Evolutionary conservation across 1,284 basidiomycete genomes (phyloP).

Genomic region (Trametes hirsuta): DNA sequence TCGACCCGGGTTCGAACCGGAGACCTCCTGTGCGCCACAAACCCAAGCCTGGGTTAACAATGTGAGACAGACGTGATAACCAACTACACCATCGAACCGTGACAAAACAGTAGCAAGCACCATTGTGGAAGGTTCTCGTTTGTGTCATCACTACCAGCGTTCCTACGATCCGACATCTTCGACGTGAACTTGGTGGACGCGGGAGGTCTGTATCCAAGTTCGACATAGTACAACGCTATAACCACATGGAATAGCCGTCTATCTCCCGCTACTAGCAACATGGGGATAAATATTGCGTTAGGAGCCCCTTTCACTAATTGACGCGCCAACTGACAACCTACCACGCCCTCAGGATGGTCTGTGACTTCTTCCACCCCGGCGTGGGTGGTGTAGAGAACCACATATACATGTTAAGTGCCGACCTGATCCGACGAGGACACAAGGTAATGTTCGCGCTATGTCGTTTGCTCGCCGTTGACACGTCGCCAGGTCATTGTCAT

Average conservation of each 20-base stretch:
- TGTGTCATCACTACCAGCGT: not conserved
- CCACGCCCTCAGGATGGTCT: constrained; percentile 75
- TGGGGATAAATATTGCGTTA: constrained; percentile 27
- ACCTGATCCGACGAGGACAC: constrained; percentile 84
- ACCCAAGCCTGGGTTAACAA: not conserved
- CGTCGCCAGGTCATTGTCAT: constrained; percentile 83
- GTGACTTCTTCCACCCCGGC: constrained; percentile 95
- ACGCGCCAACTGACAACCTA: not conserved
- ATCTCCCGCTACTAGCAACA: constrained; percentile 7
- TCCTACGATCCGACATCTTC: no score
- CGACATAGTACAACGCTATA: not conserved
- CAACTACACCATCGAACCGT: constrained; percentile 37
- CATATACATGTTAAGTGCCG: constrained; percentile 91
- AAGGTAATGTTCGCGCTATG: constrained; percentile 53
- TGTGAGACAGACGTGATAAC: constrained; percentile 39
- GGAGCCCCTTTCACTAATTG: not conserved
- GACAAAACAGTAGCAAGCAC: no score
- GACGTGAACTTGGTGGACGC: no score
- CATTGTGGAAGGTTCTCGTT: no score
- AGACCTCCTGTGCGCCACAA: constrained; percentile 30
- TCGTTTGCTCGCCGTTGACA: not conserved
- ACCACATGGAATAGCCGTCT: not conserved
- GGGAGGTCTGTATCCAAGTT: no score
- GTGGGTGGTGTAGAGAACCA: constrained; percentile 98
- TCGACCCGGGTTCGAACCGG: constrained; percentile 34